Evolutionary conservation across 768 basidiomycete genomes (phyloP).

Genomic region (Serendipita vermifera): DNA sequence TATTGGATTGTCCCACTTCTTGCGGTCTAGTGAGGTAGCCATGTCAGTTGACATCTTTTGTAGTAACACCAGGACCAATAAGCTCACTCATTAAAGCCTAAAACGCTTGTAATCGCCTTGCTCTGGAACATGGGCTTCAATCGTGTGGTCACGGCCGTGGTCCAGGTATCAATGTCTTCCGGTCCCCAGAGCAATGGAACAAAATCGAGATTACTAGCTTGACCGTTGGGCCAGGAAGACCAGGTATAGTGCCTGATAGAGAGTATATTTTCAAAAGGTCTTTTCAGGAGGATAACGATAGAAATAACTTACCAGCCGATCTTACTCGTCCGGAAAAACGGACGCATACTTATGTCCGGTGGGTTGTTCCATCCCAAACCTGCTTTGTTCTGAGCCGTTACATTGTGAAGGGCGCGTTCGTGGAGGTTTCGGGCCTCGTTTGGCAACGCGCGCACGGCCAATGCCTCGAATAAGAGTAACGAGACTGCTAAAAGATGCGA

Average conservation of each 20-base stretch:
- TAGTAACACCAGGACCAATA: background rate
- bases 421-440: too few relatives aligned
- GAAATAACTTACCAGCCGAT: slow-evolving; percentile 33
- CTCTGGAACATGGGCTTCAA: slow-evolving; percentile 24
- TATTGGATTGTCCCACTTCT: slow-evolving; percentile 35
- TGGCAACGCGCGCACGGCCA: too few relatives aligned
- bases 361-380: slow-evolving; percentile 40
- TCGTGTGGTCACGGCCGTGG: slow-evolving; percentile 27
- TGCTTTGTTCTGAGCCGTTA: slow-evolving; percentile 32
- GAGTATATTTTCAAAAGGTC: too few relatives aligned
- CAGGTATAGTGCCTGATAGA: slow-evolving; percentile 40
- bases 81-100: slow-evolving; percentile 44
- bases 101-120: slow-evolving; percentile 29
- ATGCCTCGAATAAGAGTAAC: too few relatives aligned
- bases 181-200: slow-evolving; percentile 47
- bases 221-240: slow-evolving; percentile 24
- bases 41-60: slow-evolving; percentile 13
- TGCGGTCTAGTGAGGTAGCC: slow-evolving; percentile 22
- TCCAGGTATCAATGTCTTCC: slow-evolving; percentile 26
- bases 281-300: too few relatives aligned
- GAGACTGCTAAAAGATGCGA: too few relatives aligned
- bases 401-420: slow-evolving; percentile 10
- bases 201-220: slow-evolving; percentile 33
- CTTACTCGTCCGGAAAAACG: slow-evolving; percentile 34
- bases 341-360: slow-evolving; percentile 28